These are phyloP conservation scores for Dendrobium nobile DNA, from an alignment of 106 monocot species.

Conservation along the genomic window DNA sequence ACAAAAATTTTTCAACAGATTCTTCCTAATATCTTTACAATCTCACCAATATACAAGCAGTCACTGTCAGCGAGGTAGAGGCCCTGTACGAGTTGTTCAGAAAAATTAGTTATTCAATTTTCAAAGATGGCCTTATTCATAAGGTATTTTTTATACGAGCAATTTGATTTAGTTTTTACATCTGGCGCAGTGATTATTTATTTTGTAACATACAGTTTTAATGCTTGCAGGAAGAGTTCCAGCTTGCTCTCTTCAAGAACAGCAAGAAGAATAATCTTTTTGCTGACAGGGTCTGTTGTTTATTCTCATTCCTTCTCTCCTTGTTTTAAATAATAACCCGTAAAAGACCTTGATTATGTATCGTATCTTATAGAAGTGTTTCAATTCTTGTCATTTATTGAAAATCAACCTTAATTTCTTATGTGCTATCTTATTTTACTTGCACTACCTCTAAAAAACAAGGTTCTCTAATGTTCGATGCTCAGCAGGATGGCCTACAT, in stretches of 20 bases:
- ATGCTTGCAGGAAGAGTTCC: slow-evolving; percentile 77
- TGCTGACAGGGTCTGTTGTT: slow-evolving; percentile 58
- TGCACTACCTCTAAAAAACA: not conserved
- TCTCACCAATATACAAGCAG: slow-evolving; percentile 12
- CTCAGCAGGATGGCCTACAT: not conserved
- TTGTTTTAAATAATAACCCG: not conserved
- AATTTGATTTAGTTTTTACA: not conserved
- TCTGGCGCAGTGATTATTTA: not conserved
- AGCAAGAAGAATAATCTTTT: slow-evolving; percentile 71
- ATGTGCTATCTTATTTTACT: not conserved
- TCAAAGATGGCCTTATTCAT: slow-evolving; percentile 53
- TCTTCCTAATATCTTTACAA: too few species aligned
- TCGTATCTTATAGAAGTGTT: not conserved
- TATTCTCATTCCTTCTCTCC: not conserved
- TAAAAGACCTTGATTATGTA: not conserved
- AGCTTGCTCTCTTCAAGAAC: slow-evolving; percentile 77
- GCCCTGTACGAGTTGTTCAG: slow-evolving; percentile 48
- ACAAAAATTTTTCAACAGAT: too few species aligned
- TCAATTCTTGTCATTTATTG: not conserved
- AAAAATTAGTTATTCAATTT: slow-evolving; percentile 37
- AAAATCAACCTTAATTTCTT: not conserved
- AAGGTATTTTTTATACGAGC: slow-evolving; percentile 24
- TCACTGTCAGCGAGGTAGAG: slow-evolving; percentile 45
- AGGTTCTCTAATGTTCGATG: not conserved
- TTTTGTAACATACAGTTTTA: not conserved